Evolutionary conservation across 1,139 yeast genomes (phyloP), one percentile per base, ranked within the genome.

Genomic region (Hemisphaericaspora lyxosophila): DNA sequence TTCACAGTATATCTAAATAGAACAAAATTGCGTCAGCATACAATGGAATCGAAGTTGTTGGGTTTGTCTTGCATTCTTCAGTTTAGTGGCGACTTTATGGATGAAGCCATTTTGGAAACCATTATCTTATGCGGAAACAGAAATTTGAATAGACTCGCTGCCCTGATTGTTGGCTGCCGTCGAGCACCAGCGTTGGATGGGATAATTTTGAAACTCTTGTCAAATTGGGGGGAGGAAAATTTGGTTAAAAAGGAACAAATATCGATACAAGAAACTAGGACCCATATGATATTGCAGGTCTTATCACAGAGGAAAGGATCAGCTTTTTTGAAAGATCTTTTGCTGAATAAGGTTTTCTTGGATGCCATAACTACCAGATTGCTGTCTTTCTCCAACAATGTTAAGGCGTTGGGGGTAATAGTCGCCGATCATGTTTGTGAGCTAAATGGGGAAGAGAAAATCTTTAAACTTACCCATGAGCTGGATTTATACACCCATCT

Each of bases 381-480:
- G n/a, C 60, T 58, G 34, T 68, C 81, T 0, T 58, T 60, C 35
- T 70, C 79, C 0, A 57, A 62, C 25, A 53, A 57, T 24, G 67
- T 73, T 3, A 65, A 77, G 35, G 45, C 60, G 1, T 56, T 75
- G 35, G 82, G 76, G 0, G 66, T 74, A 12, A 49, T 70, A 2
- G 50, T 77, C 27, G 79, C 80, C 0, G 76, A 77, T 46, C 58
- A 60, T 36, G 48, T 73, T 3, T 72, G 78, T 44, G 61, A 55
- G 16, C 42, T 59, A 19, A 59, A 65, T 7, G 58, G 55, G 0
- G 58, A 55, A 32, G 61, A 49, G 18, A 56, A 45, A 31, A 69
- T 73, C 2, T 78, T 78, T 50, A 64, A 62, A n/a, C 49, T 63
- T n/a, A 51, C 52, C 18, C 18, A 29, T n/a, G 41, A 33, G 6